Percentiles rank a stretch among this genome's conserved stretches.
Evolutionary conservation across 1,139 yeast genomes (phyloP).

Genomic region (Debaryomyces sp.): DNA sequence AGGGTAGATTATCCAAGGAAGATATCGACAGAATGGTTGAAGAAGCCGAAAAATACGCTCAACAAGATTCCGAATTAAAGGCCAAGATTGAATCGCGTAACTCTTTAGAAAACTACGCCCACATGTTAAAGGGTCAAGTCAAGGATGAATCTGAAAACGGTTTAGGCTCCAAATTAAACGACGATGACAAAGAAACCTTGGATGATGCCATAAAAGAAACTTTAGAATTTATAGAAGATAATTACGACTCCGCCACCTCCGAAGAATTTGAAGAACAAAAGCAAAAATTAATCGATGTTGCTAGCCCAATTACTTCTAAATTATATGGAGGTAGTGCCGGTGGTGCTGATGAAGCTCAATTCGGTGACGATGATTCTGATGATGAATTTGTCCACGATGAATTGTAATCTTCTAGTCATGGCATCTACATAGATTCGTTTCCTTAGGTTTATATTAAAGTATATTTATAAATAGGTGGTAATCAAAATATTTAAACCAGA

Average conservation of each 20-base stretch:
- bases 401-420: slow-evolving; percentile 29
- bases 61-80: slow-evolving; percentile 81
- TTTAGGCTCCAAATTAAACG: slow-evolving; percentile 77
- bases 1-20: slow-evolving; percentile 93
- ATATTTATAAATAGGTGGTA: slow-evolving; percentile 2
- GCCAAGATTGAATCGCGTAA: slow-evolving; percentile 71
- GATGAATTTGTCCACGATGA: slow-evolving; percentile 67
- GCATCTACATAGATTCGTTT: background rate
- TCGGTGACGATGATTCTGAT: slow-evolving; percentile 60
- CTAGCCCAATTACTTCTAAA: slow-evolving; percentile 92
- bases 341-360: slow-evolving; percentile 46
- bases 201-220: slow-evolving; percentile 88
- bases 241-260: slow-evolving; percentile 81
- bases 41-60: slow-evolving; percentile 90
- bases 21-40: slow-evolving; percentile 94
- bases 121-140: slow-evolving; percentile 55
- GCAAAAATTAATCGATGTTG: slow-evolving; percentile 80
- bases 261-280: slow-evolving; percentile 95
- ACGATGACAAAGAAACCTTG: slow-evolving; percentile 89
- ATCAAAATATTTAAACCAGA: background rate
- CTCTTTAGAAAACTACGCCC: slow-evolving; percentile 52
- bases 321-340: slow-evolving; percentile 70
- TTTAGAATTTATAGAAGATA: slow-evolving; percentile 86
- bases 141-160: slow-evolving; percentile 63
- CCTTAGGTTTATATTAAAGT: background rate